Evolutionary conservation across 805 yeast genomes (phyloP), one percentile per base, ranked within the genome.

Genomic region (Danielia oregonensis): DNA sequence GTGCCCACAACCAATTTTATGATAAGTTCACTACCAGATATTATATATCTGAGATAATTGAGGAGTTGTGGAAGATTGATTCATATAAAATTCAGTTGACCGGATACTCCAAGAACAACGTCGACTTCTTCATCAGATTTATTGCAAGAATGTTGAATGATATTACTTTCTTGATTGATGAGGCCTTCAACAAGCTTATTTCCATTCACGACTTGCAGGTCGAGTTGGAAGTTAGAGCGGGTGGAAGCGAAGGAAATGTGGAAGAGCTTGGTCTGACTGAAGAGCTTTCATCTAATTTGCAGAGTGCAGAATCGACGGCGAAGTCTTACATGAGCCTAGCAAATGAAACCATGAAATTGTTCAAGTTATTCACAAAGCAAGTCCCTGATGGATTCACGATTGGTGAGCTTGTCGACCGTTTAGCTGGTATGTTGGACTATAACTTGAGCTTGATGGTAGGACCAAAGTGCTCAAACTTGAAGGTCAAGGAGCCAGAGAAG

Each of bases 121-220:
- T 82, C 22, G 88, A 85, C 39, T 91, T 93, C 50, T 93, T 93
- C 55, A 83, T 91, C 32, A 72, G 95, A 51, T 88, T 93, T 54
- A 85, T 91, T 39, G 98, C 98, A 1, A 73, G 96, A 57, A 82
- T 93, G 86, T 70, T 93, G 53, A 93, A 93, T 59, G 98, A 93
- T 59, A 81, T 94, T 10, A 93, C 98, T 0, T 93, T 80, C 52
- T 66, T 93, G 44, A 66, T 93, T 41, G 97, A 93, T 59, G 98
- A 93, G 60, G 82, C 96, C 1, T 72, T 93, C 43, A 76, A 82
- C 36, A 86, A 85, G 53, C 68, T 93, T 42, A 72, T 78, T 18
- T 80, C 79, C 19, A 89, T 93, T 33, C 96, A 88, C 51, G 69
- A 74, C 29, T 68, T 80, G 44, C 93, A 86, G 55, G 67, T 65